A percentile compares a stretch with the other conserved stretches of the same genome.
Evolutionary conservation across 495 filamentous ascomycete genomes (phyloP).

Genomic region (Trichoderma asperelloides): DNA sequence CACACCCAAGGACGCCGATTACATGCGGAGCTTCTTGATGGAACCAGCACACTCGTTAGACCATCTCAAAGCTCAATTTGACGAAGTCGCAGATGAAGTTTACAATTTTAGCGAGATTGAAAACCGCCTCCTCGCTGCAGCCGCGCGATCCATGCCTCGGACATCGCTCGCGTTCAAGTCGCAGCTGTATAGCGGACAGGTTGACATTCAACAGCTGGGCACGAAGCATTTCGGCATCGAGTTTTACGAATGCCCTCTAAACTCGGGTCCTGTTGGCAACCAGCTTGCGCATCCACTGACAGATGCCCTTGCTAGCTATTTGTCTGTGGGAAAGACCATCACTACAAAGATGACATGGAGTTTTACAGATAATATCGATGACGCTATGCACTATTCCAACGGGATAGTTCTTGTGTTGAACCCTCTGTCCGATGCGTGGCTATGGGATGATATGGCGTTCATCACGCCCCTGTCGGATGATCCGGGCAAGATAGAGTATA

Average conservation of each 20-base stretch:
- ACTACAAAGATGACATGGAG: neutral
- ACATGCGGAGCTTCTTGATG: conserved; percentile 12
- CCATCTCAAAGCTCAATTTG: conserved; percentile 2
- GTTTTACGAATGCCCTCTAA: neutral
- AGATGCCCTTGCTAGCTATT: neutral
- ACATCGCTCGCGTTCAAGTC: neutral
- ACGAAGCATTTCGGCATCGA: neutral
- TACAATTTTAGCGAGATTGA: neutral
- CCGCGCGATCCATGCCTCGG: neutral
- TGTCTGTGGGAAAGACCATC: neutral
- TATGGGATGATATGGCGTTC: neutral
- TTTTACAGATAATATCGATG: neutral
- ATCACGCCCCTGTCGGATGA: neutral
- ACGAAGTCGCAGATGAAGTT: neutral
- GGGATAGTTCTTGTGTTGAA: neutral
- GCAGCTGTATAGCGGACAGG: neutral
- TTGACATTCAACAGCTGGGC: neutral
- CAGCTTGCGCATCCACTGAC: neutral
- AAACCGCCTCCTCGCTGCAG: neutral
- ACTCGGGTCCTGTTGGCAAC: neutral
- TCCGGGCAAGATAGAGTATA: neutral
- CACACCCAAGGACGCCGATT: conserved; percentile 1
- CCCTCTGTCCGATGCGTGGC: neutral
- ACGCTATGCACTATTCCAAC: neutral
- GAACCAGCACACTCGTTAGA: conserved; percentile 9